A percentile compares a stretch with the other conserved stretches of the same genome.
These are phyloP conservation scores for Boletellus sp. DNA, from an alignment of 768 basidiomycete species.

Conservation along the genomic window DNA sequence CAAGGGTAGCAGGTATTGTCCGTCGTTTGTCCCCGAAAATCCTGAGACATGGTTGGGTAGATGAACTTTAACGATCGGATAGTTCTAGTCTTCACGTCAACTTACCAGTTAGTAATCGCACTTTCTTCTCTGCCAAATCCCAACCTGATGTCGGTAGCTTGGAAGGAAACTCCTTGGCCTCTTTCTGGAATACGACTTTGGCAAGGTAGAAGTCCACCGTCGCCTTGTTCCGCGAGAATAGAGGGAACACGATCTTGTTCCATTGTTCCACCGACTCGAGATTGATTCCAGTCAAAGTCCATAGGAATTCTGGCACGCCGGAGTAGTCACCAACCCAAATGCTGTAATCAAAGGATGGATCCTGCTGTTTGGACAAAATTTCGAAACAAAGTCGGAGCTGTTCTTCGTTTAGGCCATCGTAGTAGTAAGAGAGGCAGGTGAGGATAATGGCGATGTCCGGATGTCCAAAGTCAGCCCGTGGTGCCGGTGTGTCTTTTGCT, in stretches of 20 bases:
- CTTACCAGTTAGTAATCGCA: background rate
- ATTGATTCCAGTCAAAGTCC: slow-evolving; percentile 38
- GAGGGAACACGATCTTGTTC: slow-evolving; percentile 27
- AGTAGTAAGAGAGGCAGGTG: slow-evolving; percentile 29
- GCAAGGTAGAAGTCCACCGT: too few relatives aligned
- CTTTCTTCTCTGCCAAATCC: slow-evolving; percentile 4
- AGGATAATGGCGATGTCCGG: slow-evolving; percentile 25
- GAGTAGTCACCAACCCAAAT: slow-evolving; percentile 18
- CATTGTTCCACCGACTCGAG: slow-evolving; percentile 34
- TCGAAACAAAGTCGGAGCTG: background rate
- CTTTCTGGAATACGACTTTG: too few relatives aligned
- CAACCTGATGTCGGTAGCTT: slow-evolving; percentile 16
- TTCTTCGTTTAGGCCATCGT: slow-evolving; percentile 16
- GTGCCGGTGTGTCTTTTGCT: slow-evolving; percentile 26
- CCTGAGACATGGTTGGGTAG: slow-evolving; percentile 15
- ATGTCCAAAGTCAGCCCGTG: slow-evolving; percentile 24
- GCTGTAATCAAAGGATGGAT: slow-evolving; percentile 18
- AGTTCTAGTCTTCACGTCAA: background rate
- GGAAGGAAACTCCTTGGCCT: too few relatives aligned
- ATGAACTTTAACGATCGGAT: background rate
- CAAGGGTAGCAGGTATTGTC: slow-evolving; percentile 32
- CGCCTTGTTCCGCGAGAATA: slow-evolving; percentile 29
- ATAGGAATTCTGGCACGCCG: slow-evolving; percentile 30
- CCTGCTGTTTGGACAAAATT: slow-evolving; percentile 5
- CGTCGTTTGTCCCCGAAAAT: slow-evolving; percentile 38